These are phyloP conservation scores for Neofusicoccum umdonicola DNA, from an alignment of 2,329 filamentous ascomycete genomes.

Conservation along the genomic window DNA sequence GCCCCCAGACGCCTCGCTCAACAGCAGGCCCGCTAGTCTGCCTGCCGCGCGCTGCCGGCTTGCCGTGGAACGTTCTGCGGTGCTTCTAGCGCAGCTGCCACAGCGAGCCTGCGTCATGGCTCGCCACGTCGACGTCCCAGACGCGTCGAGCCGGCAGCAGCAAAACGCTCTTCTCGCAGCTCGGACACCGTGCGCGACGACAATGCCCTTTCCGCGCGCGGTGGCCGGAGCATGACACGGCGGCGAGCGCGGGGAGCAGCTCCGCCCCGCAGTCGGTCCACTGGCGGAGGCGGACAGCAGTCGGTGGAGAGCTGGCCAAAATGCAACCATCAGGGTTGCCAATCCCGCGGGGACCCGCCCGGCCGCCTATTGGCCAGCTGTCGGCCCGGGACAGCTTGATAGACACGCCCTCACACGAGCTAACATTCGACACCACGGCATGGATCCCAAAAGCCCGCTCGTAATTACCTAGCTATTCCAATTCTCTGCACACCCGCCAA, in stretches of 20 bases:
- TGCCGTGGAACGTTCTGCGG: background rate
- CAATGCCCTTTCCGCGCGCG: no score
- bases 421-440: background rate
- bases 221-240: background rate
- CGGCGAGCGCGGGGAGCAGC: background rate
- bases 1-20: background rate
- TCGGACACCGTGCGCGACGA: no score
- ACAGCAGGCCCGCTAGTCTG: background rate
- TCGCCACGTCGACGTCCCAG: no score
- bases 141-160: no score
- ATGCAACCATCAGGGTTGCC: background rate
- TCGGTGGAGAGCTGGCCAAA: background rate
- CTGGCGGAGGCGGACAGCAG: background rate
- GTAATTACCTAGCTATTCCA: constrained; percentile 10
- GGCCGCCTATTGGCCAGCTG: background rate
- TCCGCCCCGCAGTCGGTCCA: background rate
- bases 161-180: no score
- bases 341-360: background rate
- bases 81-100: background rate
- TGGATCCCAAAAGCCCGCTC: background rate
- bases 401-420: background rate
- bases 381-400: background rate
- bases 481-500: background rate
- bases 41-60: background rate
- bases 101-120: background rate